These are phyloP conservation scores for Astragalus glycyphyllos DNA, from an alignment of 306 rosid genomes.

Conservation along the genomic window DNA sequence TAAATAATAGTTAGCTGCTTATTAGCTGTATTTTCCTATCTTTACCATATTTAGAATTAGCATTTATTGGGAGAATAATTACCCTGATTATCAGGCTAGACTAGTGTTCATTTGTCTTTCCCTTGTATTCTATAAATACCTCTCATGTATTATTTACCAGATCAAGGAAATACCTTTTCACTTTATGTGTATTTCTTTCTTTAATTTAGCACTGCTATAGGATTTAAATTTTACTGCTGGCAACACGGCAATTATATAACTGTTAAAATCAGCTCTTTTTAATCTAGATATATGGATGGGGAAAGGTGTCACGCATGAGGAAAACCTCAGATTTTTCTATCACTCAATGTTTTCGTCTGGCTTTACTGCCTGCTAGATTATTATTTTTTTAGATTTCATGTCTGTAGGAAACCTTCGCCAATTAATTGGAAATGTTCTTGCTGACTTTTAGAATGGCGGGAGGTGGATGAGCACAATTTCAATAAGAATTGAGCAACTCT, in stretches of 20 bases:
- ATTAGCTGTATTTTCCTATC: too few species aligned
- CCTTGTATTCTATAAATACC: too few species aligned
- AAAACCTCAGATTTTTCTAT: background rate
- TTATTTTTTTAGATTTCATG: background rate
- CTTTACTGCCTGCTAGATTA: constrained; percentile 32
- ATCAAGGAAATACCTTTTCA: too few species aligned
- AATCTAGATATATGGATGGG: constrained; percentile 15
- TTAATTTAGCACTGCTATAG: constrained; percentile 15
- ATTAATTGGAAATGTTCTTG: constrained; percentile 8
- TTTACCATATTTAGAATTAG: too few species aligned
- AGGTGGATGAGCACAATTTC: constrained; percentile 38
- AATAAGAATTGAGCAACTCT: constrained; percentile 15
- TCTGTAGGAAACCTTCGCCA: constrained; percentile 23
- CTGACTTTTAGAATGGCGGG: constrained; percentile 15
- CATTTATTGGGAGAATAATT: too few species aligned
- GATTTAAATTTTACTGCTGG: constrained; percentile 32
- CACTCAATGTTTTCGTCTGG: constrained; percentile 6
- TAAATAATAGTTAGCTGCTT: too few species aligned
- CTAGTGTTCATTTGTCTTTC: too few species aligned
- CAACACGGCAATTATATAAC: background rate
- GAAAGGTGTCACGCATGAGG: constrained; percentile 22
- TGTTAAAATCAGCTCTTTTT: constrained; percentile 18
- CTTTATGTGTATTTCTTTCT: too few species aligned
- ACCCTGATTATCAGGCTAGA: too few species aligned
- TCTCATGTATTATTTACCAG: too few species aligned